Percentiles rank a stretch among this genome's conserved stretches.
Conservation (phyloP, 1,139 yeast genomes). For the Hanseniaspora gamundiae region DNA sequence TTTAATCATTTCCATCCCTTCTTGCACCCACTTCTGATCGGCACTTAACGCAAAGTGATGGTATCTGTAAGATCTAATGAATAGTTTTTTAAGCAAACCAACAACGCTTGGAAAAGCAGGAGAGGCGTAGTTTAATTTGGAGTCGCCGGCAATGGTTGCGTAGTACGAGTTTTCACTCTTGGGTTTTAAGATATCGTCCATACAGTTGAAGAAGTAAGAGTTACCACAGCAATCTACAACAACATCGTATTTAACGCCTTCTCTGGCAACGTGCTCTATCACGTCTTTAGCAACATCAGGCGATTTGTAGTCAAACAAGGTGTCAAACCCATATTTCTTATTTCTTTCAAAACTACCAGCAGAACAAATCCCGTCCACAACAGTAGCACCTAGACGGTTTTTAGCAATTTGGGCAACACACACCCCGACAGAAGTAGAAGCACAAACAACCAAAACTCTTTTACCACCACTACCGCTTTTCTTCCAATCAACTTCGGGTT, state of each 20-base stretch:
- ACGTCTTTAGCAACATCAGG: conserved; percentile 24
- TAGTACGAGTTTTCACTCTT: conserved; percentile 31
- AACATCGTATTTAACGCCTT: conserved; percentile 33
- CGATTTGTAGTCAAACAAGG: conserved; percentile 38
- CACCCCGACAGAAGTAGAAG: conserved; percentile 22
- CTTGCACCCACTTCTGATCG: conserved; percentile 22
- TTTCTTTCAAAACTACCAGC: conserved; percentile 31
- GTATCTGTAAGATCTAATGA: conserved; percentile 27
- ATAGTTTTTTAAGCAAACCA: conserved; percentile 8
- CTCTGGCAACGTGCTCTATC: conserved; percentile 23
- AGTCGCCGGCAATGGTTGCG: conserved; percentile 42
- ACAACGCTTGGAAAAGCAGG: conserved; percentile 5
- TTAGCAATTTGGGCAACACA: conserved; percentile 22
- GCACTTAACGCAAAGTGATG: conserved; percentile 16
- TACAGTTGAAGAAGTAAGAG: conserved; percentile 27
- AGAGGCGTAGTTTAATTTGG: conserved; percentile 19
- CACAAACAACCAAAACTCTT: conserved; percentile 21
- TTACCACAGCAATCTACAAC: conserved; percentile 39
- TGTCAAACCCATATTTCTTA: conserved; percentile 39
- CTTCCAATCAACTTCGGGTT: not conserved
- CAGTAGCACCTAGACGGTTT: conserved; percentile 17
- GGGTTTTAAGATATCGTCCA: conserved; percentile 30
- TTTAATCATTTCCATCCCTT: conserved; percentile 29
- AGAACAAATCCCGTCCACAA: conserved; percentile 35
- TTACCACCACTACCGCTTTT: conserved; percentile 14